Evolutionary conservation across 768 basidiomycete species (phyloP), one percentile per base, ranked within the genome.

Genomic region (Tricholoma sp.): DNA sequence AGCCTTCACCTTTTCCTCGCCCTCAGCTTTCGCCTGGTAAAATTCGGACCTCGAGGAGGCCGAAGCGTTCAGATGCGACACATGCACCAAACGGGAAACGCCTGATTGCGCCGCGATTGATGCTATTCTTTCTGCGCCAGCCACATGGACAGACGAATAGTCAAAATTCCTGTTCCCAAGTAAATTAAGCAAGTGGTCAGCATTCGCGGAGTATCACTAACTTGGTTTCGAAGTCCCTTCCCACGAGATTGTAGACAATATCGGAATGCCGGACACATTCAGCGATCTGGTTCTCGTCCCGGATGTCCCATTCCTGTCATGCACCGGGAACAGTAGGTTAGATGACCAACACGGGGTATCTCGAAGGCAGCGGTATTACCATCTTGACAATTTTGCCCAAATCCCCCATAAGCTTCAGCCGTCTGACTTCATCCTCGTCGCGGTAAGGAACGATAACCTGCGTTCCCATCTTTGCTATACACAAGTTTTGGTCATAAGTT

Each of bases 161-260:
- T 82, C 77, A 74, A 89, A 98, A 76, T 97, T 98, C 79, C 95
- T 98, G 62, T 44, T 32, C 47, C 15, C 52, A 54, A 33, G 47
- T 41, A 60, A 52, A 47, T 17, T 37, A 28, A 6, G 31, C 8
- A 56, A 52, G 59, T 12, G 29, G 56, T 52, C 54, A 31, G 53
- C 29, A 47, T 33, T 11, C 24, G 57, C 47, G 48, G 9, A 57
- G 52, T 18, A 42, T 49, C 48, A 67, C 81, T 51, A 63, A 96
- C 96, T 96, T 96, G 58, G 97, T 99, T 75, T 92, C 90, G 68
- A 88, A 96, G 70, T 98, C 91, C 51, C 95, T 79, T 17, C 96
- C 94, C 51, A 91, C 88, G 56, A 98, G 87, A 74, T 98, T 98
- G 78, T 94, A 97, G 18, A 99, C 97, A 4, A 88, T 89, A 69